A percentile compares a stretch with the other conserved stretches of the same genome.
phyloP scores from a whole-genome alignment of 2,329 filamentous ascomycete species.

The Phialophora macrospora region DNA sequence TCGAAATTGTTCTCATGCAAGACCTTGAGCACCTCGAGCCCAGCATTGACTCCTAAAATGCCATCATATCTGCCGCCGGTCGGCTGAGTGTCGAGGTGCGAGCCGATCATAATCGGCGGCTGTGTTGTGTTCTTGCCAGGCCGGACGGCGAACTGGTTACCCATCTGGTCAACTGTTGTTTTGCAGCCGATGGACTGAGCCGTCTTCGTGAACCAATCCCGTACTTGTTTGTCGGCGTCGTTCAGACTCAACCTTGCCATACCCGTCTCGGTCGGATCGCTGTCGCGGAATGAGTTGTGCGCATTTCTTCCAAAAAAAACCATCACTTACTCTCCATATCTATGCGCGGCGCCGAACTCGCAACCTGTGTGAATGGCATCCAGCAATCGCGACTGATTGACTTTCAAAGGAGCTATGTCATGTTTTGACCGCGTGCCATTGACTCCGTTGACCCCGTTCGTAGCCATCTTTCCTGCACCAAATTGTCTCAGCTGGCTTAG shows the following conservation, averaged over 20 bases:
- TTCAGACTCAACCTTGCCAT: slow-evolving; percentile 77
- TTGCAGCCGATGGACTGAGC: slow-evolving; percentile 68
- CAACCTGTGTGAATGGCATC: slow-evolving; percentile 39
- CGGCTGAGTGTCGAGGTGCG: slow-evolving; percentile 61
- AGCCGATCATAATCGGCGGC: slow-evolving; percentile 70
- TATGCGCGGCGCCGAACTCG: slow-evolving; percentile 39
- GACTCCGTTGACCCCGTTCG: slow-evolving; percentile 30
- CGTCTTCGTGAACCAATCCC: slow-evolving; percentile 75
- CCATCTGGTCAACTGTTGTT: slow-evolving; percentile 73
- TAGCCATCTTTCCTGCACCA: slow-evolving; percentile 22
- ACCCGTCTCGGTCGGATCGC: slow-evolving; percentile 51
- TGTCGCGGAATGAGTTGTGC: slow-evolving; percentile 8
- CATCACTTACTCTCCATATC: slow-evolving; percentile 38
- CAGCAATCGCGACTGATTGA: slow-evolving; percentile 38
- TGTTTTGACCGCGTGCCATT: slow-evolving; percentile 32
- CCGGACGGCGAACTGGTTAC: slow-evolving; percentile 77
- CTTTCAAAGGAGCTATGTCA: slow-evolving; percentile 37
- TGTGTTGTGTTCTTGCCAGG: slow-evolving; percentile 63
- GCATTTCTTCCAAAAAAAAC: neutral
- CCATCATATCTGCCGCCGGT: slow-evolving; percentile 72
- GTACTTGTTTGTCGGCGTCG: slow-evolving; percentile 71
- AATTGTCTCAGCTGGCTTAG: neutral
- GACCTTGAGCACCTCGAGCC: slow-evolving; percentile 71
- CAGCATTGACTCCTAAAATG: slow-evolving; percentile 74
- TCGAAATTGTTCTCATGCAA: slow-evolving; percentile 70